Conservation (phyloP, 2,329 filamentous ascomycete species). For the Davidsoniella eucalypti region DNA sequence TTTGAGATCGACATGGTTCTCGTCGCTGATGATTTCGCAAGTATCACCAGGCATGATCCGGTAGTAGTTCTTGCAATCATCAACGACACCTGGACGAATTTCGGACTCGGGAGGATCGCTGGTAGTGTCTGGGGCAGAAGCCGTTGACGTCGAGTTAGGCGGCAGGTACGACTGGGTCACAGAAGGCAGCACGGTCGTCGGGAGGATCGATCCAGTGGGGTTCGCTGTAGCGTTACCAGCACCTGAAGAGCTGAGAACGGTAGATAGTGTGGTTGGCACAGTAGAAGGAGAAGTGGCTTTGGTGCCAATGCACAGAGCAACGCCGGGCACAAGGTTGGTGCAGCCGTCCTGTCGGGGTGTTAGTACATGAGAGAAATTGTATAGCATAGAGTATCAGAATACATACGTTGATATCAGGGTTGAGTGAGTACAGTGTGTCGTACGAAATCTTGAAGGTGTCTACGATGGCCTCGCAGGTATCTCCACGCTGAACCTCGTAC, state of each 20-base stretch:
- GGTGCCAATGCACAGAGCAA: slow-evolving; percentile 6
- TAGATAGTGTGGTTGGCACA: background rate
- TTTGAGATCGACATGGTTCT: background rate
- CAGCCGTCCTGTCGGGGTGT: background rate
- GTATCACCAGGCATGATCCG: slow-evolving; percentile 3
- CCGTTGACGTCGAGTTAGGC: background rate
- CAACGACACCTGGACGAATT: background rate
- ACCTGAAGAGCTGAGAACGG: background rate
- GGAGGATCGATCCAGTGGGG: background rate
- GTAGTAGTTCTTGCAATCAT: slow-evolving; percentile 5
- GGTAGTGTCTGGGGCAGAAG: background rate
- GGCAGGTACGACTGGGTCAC: background rate
- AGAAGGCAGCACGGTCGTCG: background rate
- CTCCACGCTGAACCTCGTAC: slow-evolving; percentile 7
- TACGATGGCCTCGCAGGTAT: slow-evolving; percentile 10
- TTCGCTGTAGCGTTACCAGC: background rate
- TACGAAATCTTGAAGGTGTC: background rate
- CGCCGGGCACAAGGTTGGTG: slow-evolving; percentile 10
- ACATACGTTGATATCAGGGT: slow-evolving; percentile 9
- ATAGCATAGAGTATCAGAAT: too few relatives aligned
- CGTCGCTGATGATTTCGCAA: background rate
- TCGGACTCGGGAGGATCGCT: slow-evolving; percentile 1
- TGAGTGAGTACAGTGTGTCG: slow-evolving; percentile 3
- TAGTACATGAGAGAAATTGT: background rate
- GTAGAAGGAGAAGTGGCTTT: background rate